Evolutionary conservation across 2,329 filamentous ascomycete species (phyloP).

Genomic region (Pestalotiopsis sp.): DNA sequence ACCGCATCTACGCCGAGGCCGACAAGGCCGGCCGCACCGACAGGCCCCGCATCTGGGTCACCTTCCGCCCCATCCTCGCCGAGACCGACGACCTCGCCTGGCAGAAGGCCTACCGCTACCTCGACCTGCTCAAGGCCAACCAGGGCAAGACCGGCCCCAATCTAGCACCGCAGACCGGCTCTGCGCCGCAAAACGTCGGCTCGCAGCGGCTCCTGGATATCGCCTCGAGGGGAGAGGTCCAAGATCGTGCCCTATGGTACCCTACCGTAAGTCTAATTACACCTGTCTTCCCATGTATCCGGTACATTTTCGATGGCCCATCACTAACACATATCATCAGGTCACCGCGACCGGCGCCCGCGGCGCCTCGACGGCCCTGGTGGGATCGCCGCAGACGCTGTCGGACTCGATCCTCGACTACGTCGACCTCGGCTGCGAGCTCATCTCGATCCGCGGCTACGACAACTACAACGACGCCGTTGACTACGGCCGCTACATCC

Average conservation of each 20-base stretch:
- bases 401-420: slow-evolving; percentile 59
- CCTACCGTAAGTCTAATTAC: slow-evolving; percentile 47
- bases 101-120: slow-evolving; percentile 59
- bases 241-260: slow-evolving; percentile 66
- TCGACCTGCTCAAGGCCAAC: slow-evolving; percentile 52
- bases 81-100: slow-evolving; percentile 66
- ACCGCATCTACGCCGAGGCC: slow-evolving; percentile 60
- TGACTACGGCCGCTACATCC: slow-evolving; percentile 59
- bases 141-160: slow-evolving; percentile 34
- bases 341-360: slow-evolving; percentile 60
- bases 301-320: neutral
- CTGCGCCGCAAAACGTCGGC: slow-evolving; percentile 58
- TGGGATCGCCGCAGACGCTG: slow-evolving; percentile 56
- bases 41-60: slow-evolving; percentile 64
- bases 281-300: neutral
- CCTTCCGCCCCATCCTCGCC: slow-evolving; percentile 62
- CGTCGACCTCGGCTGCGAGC: slow-evolving; percentile 55
- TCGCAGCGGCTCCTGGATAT: slow-evolving; percentile 62
- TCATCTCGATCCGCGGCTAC: slow-evolving; percentile 64
- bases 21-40: slow-evolving; percentile 59
- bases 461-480: slow-evolving; percentile 63
- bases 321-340: neutral
- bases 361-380: slow-evolving; percentile 61
- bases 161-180: slow-evolving; percentile 30
- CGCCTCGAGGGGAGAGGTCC: slow-evolving; percentile 56